A percentile compares a stretch with the other conserved stretches of the same genome.
Conservation (phyloP, 768 basidiomycete species). For the Daedaleopsis sinensis region DNA sequence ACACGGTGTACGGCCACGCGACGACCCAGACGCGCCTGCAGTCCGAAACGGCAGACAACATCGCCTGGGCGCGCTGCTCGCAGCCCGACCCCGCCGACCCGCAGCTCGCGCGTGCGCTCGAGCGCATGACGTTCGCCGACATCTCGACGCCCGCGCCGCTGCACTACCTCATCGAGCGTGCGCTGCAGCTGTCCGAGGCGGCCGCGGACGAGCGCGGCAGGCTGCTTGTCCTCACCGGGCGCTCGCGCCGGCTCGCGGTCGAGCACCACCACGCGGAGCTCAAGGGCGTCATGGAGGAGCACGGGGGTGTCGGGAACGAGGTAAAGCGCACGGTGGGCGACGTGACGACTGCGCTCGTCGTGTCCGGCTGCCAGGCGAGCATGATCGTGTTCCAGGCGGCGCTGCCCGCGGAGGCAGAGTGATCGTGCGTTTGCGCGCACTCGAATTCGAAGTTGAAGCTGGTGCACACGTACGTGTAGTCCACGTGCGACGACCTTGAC, state of each 20-base stretch:
- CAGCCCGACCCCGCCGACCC: slow-evolving; percentile 29
- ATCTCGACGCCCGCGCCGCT: slow-evolving; percentile 60
- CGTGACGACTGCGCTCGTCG: slow-evolving; percentile 75
- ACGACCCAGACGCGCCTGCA: slow-evolving; percentile 69
- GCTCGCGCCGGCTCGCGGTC: slow-evolving; percentile 72
- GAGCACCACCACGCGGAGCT: slow-evolving; percentile 77
- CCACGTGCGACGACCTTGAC: neutral
- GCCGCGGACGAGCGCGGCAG: slow-evolving; percentile 28
- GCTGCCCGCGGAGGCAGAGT: slow-evolving; percentile 4
- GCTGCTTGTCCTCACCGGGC: slow-evolving; percentile 68
- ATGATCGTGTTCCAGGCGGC: slow-evolving; percentile 70
- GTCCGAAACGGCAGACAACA: slow-evolving; percentile 84
- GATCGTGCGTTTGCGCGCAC: neutral
- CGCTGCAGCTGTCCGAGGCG: slow-evolving; percentile 27
- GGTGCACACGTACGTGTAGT: neutral
- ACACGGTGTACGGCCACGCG: slow-evolving; percentile 69
- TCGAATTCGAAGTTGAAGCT: neutral
- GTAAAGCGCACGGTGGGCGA: slow-evolving; percentile 87
- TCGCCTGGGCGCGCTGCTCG: slow-evolving; percentile 71
- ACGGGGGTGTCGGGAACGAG: slow-evolving; percentile 58
- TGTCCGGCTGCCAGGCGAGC: slow-evolving; percentile 58
- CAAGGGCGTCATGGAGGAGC: slow-evolving; percentile 58
- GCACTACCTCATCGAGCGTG: slow-evolving; percentile 52
- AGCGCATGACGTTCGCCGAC: slow-evolving; percentile 66
- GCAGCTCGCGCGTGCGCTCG: slow-evolving; percentile 39